Evolutionary conservation across 805 yeast species (phyloP), one percentile per base, ranked within the genome.

Genomic region (Suhomyces canberraensis): DNA sequence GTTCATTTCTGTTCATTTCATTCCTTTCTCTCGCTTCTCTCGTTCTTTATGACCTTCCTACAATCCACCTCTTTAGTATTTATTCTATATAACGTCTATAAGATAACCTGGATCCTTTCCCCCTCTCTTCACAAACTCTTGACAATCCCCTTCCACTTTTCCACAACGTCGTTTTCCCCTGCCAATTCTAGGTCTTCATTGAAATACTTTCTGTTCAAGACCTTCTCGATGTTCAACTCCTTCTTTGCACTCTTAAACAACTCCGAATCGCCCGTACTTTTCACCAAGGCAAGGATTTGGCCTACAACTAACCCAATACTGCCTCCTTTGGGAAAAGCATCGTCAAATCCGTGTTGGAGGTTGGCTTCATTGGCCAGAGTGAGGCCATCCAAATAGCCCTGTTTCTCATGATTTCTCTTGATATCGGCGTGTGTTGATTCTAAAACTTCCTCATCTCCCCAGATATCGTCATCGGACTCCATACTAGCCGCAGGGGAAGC

Each of bases 381-480:
- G 4, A 90, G 52, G 0, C 97, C 98, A 42, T 84, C 95, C 4
- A 87, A 59, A 47, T 86, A 90, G 0, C 97, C 98, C 44, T 82
- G 82, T 45, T 84, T 85, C 7, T 69, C 69, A 53, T 90, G 96
- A 8, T 69, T 71, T 20, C 90, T 61, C 47, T 75, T 63, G 32
- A 82, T 36, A 40, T 59, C 66, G 16, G 56, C 54, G 26, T 47
- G 37, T n/a, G 54, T 39, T 6, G 39, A 25, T 8, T 35, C 38
- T 2, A 40, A 38, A 2, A 39, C 43, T n/a, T 55, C 64, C 4
- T 51, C 56, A 20, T 59, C 63, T 11, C 47, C 59, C 67, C 67
- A 63, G 4, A 62, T 41, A 37, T 61, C 65, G 22, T 52, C 60
- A 7, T 20, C 22, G 22, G 22, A 20, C n/a, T n/a, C n/a, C n/a